These are phyloP conservation scores for Aureobasidium uvarum DNA, from an alignment of 2,329 filamentous ascomycete species.

Conservation along the genomic window DNA sequence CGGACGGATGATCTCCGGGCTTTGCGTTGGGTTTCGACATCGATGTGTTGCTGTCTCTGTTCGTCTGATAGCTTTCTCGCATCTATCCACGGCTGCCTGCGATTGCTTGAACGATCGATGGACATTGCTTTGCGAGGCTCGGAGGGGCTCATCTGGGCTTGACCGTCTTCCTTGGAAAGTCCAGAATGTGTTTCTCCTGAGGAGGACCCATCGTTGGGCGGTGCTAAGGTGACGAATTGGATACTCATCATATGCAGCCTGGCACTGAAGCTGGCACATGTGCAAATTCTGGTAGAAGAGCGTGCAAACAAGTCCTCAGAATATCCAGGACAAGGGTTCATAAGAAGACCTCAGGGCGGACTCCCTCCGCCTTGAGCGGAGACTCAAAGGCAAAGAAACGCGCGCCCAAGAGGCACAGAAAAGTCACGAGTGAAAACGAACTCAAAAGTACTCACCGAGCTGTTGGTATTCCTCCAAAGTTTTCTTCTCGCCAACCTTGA, in stretches of 20 bases:
- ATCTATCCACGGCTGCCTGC: constrained; percentile 23
- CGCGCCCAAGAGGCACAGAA: not conserved
- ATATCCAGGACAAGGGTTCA: constrained; percentile 2
- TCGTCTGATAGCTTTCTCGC: constrained; percentile 20
- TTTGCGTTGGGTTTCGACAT: constrained; percentile 13
- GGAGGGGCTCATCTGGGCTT: not conserved
- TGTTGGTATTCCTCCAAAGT: constrained; percentile 91
- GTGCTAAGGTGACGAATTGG: not conserved
- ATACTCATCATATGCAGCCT: not conserved
- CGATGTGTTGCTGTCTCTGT: constrained; percentile 17
- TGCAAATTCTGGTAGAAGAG: not conserved
- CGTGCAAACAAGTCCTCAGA: not conserved
- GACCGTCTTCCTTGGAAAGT: not conserved
- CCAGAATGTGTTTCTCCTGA: not conserved
- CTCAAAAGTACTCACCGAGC: constrained; percentile 55
- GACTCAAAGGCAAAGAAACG: not conserved
- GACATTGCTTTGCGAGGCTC: not conserved
- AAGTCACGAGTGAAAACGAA: constrained; percentile 7
- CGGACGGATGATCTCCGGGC: constrained; percentile 17
- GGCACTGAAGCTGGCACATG: not conserved
- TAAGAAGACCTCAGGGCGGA: not conserved
- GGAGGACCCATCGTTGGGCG: not conserved
- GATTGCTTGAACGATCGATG: constrained; percentile 7
- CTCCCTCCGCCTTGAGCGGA: not conserved
- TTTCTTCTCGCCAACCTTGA: constrained; percentile 99